phyloP scores from a whole-genome alignment of 2,329 filamentous ascomycete genomes.

The Metarhizium anisopliae region DNA sequence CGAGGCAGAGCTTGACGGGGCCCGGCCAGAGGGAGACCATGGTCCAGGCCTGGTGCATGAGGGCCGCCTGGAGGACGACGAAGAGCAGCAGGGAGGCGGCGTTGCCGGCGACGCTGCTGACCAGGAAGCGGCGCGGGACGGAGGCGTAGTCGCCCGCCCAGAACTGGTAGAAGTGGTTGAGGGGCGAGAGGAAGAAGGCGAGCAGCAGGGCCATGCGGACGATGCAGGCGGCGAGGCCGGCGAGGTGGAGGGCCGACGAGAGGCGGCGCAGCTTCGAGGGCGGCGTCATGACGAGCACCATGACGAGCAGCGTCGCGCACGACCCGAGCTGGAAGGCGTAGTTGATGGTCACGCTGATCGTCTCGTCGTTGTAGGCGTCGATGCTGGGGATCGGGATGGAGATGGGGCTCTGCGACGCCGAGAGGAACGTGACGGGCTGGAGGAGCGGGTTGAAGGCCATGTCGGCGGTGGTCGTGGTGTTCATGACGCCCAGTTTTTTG shows the following conservation, averaged over 20 bases:
- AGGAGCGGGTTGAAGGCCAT: constrained; percentile 22
- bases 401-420: constrained; percentile 18
- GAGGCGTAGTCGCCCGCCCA: constrained; percentile 44
- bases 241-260: constrained; percentile 57
- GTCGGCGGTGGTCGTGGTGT: not conserved
- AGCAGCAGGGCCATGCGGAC: constrained; percentile 49
- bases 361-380: constrained; percentile 22
- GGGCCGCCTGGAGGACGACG: constrained; percentile 34
- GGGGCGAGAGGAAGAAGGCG: constrained; percentile 52
- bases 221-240: constrained; percentile 51
- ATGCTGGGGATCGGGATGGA: constrained; percentile 23
- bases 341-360: constrained; percentile 42
- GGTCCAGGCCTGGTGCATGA: constrained; percentile 43
- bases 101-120: constrained; percentile 29
- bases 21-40: constrained; percentile 40
- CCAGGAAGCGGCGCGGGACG: constrained; percentile 31
- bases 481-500: no score
- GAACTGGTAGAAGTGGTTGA: constrained; percentile 51
- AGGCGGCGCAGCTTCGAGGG: constrained; percentile 52
- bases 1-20: constrained; percentile 21
- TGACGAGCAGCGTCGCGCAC: constrained; percentile 52
- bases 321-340: constrained; percentile 65
- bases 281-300: constrained; percentile 59
- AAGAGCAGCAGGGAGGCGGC: constrained; percentile 34
- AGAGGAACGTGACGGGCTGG: constrained; percentile 27